Base-by-base conservation (phyloP, 2,329 filamentous ascomycete genomes). In the Chrysoporthe puriensis region DNA sequence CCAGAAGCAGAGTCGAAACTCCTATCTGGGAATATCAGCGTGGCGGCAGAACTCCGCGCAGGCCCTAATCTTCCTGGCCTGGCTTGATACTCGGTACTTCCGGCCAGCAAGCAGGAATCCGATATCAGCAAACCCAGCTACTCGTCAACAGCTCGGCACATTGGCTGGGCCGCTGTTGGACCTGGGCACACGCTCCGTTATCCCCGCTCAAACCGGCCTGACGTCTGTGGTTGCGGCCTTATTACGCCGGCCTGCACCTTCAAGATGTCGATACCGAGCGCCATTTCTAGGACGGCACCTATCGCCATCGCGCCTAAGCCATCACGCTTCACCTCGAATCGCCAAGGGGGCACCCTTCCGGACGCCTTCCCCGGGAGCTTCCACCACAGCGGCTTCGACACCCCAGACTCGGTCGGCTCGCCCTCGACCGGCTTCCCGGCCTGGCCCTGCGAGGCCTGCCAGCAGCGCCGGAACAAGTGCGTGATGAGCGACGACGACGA, bases 401-500 rank as follows among this genome's bases (percentile, higher is more conserved):
- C 85, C 21, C 80, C 82, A 56, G 86, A 86, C 66, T 84, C 83
- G 34, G 74, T 79, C 65, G 68, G 68, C 1, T 77, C 77, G 64
- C 75, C 78, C 63, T 74, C 77, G 74, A 81, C 77, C 77, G 80
- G 75, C 76, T 73, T 76, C 77, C 77, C 70, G 76, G 78, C 68
- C 79, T 81, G 85, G 66, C 86, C 89, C 50, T 93, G 91, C 79
- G 90, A 93, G 80, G 88, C 90, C 69, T 96, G 93, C 78, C 85
- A 90, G 71, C 85, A 86, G 78, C 87, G 91, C 72, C 91, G 92
- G 77, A 88, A 88, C 74, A 90, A 90, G 79, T 96, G 93, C 80
- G 89, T 93, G 70, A 86, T 92, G 76, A 81, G 80, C 72, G 90
- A 93, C 76, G 91, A 95, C 77, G 90, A 90, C 71, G 84, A 84